Conservation (phyloP, 495 filamentous ascomycete genomes). For the Pseudomonodictys pantanalensis region DNA sequence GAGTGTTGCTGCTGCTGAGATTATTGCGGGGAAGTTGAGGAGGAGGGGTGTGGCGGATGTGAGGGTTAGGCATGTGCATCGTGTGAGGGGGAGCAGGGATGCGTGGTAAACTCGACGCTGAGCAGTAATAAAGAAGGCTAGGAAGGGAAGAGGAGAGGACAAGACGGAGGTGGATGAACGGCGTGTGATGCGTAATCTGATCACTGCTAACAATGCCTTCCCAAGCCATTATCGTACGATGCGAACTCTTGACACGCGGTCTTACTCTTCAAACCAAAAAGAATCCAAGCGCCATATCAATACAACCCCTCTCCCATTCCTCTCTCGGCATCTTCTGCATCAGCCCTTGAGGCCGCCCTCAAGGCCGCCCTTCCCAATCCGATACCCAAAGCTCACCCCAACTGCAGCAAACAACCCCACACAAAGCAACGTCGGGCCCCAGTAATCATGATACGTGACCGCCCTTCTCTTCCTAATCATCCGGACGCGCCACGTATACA, state of each 20-base stretch:
- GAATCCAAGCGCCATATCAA: not conserved
- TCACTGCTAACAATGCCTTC: too few species aligned
- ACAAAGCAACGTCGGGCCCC: conserved; percentile 81
- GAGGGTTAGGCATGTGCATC: not conserved
- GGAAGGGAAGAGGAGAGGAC: too few species aligned
- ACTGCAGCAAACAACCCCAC: conserved; percentile 67
- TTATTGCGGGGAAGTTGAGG: not conserved
- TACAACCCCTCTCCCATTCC: not conserved
- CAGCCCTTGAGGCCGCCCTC: conserved; percentile 37
- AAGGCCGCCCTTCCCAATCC: conserved; percentile 42
- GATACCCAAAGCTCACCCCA: conserved; percentile 71
- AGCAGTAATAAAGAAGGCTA: too few species aligned
- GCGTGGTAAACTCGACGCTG: too few species aligned
- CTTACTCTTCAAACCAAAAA: not conserved
- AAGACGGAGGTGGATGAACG: too few species aligned
- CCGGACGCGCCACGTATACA: conserved; percentile 84
- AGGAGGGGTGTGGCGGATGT: not conserved
- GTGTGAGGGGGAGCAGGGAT: not conserved
- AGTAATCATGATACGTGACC: conserved; percentile 86
- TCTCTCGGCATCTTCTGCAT: too few species aligned
- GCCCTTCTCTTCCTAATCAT: conserved; percentile 77
- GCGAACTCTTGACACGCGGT: not conserved
- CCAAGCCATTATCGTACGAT: too few species aligned
- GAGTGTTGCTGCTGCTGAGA: not conserved
- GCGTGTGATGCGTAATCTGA: too few species aligned